Percentiles rank a stretch among this genome's conserved stretches.
Evolutionary conservation across 1,284 basidiomycete species (phyloP).

Genomic region (Ustilago hordei): DNA sequence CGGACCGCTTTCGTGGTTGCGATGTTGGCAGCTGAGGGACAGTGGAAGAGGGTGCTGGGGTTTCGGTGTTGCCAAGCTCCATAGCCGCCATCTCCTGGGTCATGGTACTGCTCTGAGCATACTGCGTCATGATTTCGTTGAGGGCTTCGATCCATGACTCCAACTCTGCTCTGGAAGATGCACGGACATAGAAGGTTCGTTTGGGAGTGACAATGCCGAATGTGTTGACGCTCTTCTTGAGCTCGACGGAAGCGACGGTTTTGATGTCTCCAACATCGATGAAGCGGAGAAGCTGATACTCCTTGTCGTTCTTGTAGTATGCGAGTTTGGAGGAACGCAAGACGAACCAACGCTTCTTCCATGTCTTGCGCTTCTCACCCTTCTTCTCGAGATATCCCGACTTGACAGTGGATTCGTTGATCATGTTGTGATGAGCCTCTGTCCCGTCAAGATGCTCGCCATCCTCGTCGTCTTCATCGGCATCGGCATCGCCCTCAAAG

Average conservation of each 20-base stretch:
- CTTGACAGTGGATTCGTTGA: slow-evolving; percentile 81
- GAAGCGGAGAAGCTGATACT: slow-evolving; percentile 81
- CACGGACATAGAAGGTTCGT: slow-evolving; percentile 93
- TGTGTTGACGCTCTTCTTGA: slow-evolving; percentile 89
- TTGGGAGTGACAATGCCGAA: slow-evolving; percentile 92
- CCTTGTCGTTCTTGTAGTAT: slow-evolving; percentile 90
- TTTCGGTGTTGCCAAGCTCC: slow-evolving; percentile 41
- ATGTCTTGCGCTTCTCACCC: slow-evolving; percentile 95
- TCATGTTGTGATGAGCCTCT: slow-evolving; percentile 69
- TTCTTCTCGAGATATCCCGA: slow-evolving; percentile 94
- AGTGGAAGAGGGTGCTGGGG: slow-evolving; percentile 36
- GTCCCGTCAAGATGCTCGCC: slow-evolving; percentile 76
- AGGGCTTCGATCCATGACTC: slow-evolving; percentile 86
- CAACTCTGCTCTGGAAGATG: slow-evolving; percentile 79
- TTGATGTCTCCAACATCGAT: slow-evolving; percentile 90
- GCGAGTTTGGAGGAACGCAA: slow-evolving; percentile 89
- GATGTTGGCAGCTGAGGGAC: slow-evolving; percentile 21
- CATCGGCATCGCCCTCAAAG: slow-evolving; percentile 50
- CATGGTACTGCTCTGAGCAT: slow-evolving; percentile 56
- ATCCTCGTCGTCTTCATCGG: slow-evolving; percentile 79
- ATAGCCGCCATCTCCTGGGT: slow-evolving; percentile 56
- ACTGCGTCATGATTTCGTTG: slow-evolving; percentile 79
- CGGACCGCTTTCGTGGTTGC: slow-evolving; percentile 24
- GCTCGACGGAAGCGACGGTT: slow-evolving; percentile 84
- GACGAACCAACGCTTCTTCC: slow-evolving; percentile 99